These are phyloP conservation scores for Buddleja alternifolia DNA, from an alignment of 257 asterid genomes.

Conservation along the genomic window DNA sequence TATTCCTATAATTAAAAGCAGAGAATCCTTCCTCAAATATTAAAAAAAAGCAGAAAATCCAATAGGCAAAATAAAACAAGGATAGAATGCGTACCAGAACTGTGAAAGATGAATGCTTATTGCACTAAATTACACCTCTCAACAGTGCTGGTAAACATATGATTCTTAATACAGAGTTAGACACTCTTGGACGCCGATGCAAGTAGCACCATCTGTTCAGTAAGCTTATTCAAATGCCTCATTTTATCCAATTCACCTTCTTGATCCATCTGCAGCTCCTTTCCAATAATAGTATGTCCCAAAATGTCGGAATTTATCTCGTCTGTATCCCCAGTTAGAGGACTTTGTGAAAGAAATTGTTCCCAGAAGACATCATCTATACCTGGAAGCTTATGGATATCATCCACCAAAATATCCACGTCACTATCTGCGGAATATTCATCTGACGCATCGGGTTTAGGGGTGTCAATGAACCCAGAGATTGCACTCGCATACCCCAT, in stretches of 20 bases:
- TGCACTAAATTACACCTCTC: slow-evolving; percentile 25
- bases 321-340: slow-evolving; percentile 53
- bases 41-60: too few species aligned
- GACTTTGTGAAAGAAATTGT: slow-evolving; percentile 69
- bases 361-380: slow-evolving; percentile 83
- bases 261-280: slow-evolving; percentile 39
- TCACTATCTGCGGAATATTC: slow-evolving; percentile 48
- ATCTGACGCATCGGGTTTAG: slow-evolving; percentile 40
- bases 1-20: too few species aligned
- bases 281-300: slow-evolving; percentile 27
- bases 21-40: too few species aligned
- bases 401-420: slow-evolving; percentile 52
- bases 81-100: too few species aligned
- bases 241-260: slow-evolving; percentile 58
- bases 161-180: slow-evolving; percentile 20
- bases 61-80: too few species aligned
- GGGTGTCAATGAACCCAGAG: slow-evolving; percentile 48
- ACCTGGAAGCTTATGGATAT: slow-evolving; percentile 62
- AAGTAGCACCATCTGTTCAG: slow-evolving; percentile 76
- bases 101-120: too few species aligned
- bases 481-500: slow-evolving; percentile 35
- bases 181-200: slow-evolving; percentile 48
- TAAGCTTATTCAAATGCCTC: slow-evolving; percentile 54
- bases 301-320: slow-evolving; percentile 39
- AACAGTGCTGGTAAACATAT: not conserved